These are phyloP conservation scores for Thalassiosira profunda DNA, from an alignment of 108 stramenopile genomes.

Conservation along the genomic window DNA sequence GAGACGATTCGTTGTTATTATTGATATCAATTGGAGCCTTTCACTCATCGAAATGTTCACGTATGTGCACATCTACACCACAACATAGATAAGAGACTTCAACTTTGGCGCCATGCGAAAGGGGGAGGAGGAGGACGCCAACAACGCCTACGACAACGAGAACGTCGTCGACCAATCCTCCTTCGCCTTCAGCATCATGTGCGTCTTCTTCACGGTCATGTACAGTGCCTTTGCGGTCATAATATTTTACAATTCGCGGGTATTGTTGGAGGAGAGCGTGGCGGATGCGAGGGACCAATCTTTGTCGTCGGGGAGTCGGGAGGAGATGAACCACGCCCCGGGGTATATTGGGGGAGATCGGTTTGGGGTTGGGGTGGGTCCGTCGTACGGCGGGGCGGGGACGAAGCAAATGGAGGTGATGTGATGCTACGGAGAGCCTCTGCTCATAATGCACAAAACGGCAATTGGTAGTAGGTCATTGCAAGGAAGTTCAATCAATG, in stretches of 20 bases:
- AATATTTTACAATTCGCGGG: constrained; percentile 56
- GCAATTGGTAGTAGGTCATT: too few species aligned
- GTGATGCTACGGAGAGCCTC: constrained; percentile 5
- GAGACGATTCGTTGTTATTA: neutral
- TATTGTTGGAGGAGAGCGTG: constrained; percentile 72
- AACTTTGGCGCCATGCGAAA: constrained; percentile 10
- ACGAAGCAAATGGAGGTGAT: constrained; percentile 32
- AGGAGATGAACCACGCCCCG: constrained; percentile 16
- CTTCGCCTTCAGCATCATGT: constrained; percentile 79
- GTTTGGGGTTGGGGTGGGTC: constrained; percentile 25
- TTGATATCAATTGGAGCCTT: neutral
- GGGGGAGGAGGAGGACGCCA: constrained; percentile 52
- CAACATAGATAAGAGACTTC: constrained; percentile 45
- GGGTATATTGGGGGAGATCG: constrained; percentile 41
- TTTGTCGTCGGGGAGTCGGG: constrained; percentile 13
- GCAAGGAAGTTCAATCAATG: too few species aligned
- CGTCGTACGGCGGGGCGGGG: constrained; percentile 1
- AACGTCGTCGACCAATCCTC: constrained; percentile 60
- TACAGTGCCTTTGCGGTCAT: constrained; percentile 78
- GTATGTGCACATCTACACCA: constrained; percentile 26
- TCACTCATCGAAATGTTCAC: neutral
- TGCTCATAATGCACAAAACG: too few species aligned
- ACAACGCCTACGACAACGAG: constrained; percentile 29
- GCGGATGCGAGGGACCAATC: constrained; percentile 59
- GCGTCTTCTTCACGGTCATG: constrained; percentile 84